These are phyloP conservation scores for Mycena rosella DNA, from an alignment of 768 basidiomycete genomes.

Conservation along the genomic window DNA sequence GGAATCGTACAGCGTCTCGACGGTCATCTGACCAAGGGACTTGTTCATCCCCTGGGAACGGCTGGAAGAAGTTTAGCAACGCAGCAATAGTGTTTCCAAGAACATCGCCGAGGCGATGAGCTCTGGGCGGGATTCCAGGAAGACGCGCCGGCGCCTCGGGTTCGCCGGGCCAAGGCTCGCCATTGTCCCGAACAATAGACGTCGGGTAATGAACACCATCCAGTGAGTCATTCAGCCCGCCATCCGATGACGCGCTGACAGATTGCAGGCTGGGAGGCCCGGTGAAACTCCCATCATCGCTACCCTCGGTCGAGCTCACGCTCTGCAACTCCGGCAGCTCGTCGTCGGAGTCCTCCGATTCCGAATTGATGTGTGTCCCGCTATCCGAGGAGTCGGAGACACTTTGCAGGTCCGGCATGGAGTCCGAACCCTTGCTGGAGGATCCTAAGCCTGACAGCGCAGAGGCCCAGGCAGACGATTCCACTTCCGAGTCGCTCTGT, in stretches of 20 bases:
- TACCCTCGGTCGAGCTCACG: no score
- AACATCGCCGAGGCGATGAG: not conserved
- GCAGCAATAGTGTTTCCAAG: no score
- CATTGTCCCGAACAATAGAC: no score
- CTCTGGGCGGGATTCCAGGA: not conserved
- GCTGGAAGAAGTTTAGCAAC: not conserved
- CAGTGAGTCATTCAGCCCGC: no score
- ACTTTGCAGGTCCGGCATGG: not conserved
- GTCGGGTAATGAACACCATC: no score
- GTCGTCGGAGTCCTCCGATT: not conserved
- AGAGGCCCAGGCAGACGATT: no score
- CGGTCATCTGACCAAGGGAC: not conserved
- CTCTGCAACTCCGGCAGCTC: not conserved
- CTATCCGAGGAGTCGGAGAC: not conserved
- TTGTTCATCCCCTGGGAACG: conserved; percentile 4
- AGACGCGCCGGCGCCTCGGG: no score
- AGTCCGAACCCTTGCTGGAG: not conserved
- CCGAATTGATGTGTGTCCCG: not conserved
- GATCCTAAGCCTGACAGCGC: not conserved
- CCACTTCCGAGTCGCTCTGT: no score
- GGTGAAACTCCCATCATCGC: not conserved
- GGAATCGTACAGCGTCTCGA: not conserved
- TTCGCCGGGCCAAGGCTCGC: no score
- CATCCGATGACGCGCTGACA: not conserved
- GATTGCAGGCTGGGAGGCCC: not conserved